These are phyloP conservation scores for Astragalus glycyphyllos DNA, from an alignment of 306 rosid genomes.

Conservation along the genomic window DNA sequence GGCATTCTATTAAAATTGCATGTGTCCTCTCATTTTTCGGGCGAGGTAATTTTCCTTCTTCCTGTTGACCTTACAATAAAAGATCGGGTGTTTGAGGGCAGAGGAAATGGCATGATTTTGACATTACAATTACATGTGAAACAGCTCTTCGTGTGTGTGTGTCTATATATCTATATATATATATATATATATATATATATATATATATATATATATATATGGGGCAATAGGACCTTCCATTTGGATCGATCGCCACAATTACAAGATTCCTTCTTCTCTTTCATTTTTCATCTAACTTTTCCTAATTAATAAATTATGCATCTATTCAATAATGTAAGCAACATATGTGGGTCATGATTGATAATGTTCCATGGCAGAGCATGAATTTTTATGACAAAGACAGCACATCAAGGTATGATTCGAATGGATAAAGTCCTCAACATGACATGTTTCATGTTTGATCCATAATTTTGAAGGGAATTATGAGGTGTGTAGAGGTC, in stretches of 20 bases:
- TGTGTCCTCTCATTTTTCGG: neutral
- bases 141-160: too few relatives aligned
- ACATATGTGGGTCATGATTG: conserved; percentile 39
- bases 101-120: too few relatives aligned
- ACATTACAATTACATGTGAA: too few relatives aligned
- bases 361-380: conserved; percentile 21
- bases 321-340: conserved; percentile 31
- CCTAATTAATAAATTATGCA: conserved; percentile 6
- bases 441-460: conserved; percentile 34
- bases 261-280: neutral
- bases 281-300: neutral
- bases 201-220: too few relatives aligned
- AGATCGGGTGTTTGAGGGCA: too few relatives aligned
- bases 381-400: conserved; percentile 38
- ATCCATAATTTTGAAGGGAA: conserved; percentile 3
- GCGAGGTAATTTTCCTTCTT: neutral
- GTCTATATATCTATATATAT: too few relatives aligned
- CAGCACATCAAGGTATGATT: conserved; percentile 8
- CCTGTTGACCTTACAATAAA: neutral
- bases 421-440: conserved; percentile 10
- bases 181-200: too few relatives aligned
- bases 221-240: too few relatives aligned
- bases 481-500: neutral
- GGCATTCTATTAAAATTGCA: neutral
- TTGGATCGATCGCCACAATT: too few relatives aligned